Base-by-base conservation (phyloP, 2,329 filamentous ascomycete genomes). In the Zymoseptoria tritici region DNA sequence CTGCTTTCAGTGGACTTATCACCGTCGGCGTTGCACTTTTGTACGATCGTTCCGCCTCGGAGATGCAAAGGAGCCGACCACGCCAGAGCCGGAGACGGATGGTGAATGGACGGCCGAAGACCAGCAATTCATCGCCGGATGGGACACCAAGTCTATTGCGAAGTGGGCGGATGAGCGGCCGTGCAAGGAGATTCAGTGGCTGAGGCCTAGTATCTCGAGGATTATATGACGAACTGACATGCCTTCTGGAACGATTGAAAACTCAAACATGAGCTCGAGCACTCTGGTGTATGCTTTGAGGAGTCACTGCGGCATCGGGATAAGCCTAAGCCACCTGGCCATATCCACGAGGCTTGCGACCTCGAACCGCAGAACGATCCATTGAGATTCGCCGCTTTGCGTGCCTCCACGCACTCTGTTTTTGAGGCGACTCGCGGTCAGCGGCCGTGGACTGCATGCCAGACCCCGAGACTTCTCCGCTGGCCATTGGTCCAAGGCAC, bases 111-210 rank as follows among this genome's bases (percentile, higher is more conserved):
- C 55, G 69, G 69, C 49, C 66, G 69, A 59, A 67, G 73, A 76
- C 59, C 70, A 71, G 57, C 71, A 74, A 24, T 75, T 74, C 52
- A 70, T 72, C 8, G 71, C 68, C 3, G 75, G 74, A 5, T 77
- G 75, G 74, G 73, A 75, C 51, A 63, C 71, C 1, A 70, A 69
- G 36, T 74, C 72, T 58, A 71, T 76, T 54, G 65, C 66, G 21
- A 67, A 69, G 19, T 69, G 73, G 71, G 60, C 72, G 67, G 52
- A 73, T 68, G 57, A 73, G 65, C 55, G 72, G 69, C 60, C 72
- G 66, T 77, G 75, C 59, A 59, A 69, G 36, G 68, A 74, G 57
- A 73, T 72, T 19, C 73, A 72, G 31, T 77, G 75, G 75, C 66
- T 75, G 22, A 74, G 66, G 52, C 73, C 75, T 62, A 66, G 66